Base-by-base conservation (phyloP, 306 rosid genomes). In the Trifolium repens region DNA sequence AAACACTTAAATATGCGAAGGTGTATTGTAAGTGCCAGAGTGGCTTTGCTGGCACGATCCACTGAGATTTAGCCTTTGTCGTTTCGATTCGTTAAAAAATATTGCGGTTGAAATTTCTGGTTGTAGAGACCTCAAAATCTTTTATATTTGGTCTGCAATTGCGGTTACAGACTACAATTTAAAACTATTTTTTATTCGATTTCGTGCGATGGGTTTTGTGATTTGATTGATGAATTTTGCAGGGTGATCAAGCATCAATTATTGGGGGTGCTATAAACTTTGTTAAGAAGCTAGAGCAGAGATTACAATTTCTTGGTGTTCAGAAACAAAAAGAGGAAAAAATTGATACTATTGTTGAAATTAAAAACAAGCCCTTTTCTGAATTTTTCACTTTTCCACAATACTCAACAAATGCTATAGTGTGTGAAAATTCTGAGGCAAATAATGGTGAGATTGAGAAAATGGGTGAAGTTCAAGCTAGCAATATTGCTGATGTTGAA, bases 241-340 rank as follows among this genome's bases (percentile, higher is more conserved):
- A 94, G 99, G 96, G 96, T 9, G 99, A 94, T 78, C 99, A 94
- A 79, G 99, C 99, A 6, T 89, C 96, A 5, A 94, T 94, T 14
- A 86, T 94, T 73, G 99, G 99, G 2, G 97, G 96, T 6, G 99
- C 99, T 15, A 90, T 94, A 19, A 90, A 94, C 79, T 94, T 79
- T 75, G 97, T 94, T 11, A 94, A 94, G 87, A 93, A 90, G 88
- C 90, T 92, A 22, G 99, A 94, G 78, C 97, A 94, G 30, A 84
- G 76, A 78, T 84, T 89, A 43, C 99, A 94, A 37, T 83, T 83
- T 59, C 83, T 94, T 6, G 88, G 89, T 14, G 74, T 70, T 49
- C 79, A 87, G 61, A 85, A 79, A 71, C 74, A 79, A 58, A 71
- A 59, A 19, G 79, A 67, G 15, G 75, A 24, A 17, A 55, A 69